These are phyloP conservation scores for Kwoniella shivajii DNA, from an alignment of 1,284 basidiomycete genomes.

Conservation along the genomic window DNA sequence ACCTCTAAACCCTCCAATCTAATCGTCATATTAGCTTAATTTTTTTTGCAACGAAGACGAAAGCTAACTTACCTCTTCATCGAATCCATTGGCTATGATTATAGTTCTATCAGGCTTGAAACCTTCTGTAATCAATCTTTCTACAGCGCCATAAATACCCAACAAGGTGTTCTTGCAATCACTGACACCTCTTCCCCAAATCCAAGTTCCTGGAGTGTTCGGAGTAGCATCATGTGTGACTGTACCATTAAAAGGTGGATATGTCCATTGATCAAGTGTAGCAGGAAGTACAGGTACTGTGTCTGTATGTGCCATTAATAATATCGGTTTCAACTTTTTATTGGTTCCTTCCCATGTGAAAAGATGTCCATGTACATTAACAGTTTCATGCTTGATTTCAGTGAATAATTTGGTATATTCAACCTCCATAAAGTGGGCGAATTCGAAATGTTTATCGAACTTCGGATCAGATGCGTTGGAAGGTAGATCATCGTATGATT, in stretches of 20 bases:
- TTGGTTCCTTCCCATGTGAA: constrained; percentile 57
- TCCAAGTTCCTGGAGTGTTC: constrained; percentile 51
- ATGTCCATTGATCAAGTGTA: constrained; percentile 58
- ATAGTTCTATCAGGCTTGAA: constrained; percentile 57
- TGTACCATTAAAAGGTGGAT: constrained; percentile 58
- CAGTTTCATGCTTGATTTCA: constrained; percentile 49
- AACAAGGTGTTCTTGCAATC: constrained; percentile 58
- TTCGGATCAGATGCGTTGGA: constrained; percentile 43
- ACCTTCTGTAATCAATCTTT: constrained; percentile 56
- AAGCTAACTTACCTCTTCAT: constrained; percentile 56
- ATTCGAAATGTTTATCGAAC: constrained; percentile 49
- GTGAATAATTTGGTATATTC: constrained; percentile 52
- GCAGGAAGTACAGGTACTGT: constrained; percentile 59
- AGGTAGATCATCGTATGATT: constrained; percentile 54
- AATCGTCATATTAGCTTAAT: neutral
- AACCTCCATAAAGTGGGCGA: constrained; percentile 51
- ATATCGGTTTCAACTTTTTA: constrained; percentile 49
- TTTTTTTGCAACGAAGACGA: neutral
- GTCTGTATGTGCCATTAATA: constrained; percentile 58
- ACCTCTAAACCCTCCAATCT: constrained; percentile 52
- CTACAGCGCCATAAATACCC: constrained; percentile 56
- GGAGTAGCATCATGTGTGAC: constrained; percentile 51
- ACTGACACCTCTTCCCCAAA: constrained; percentile 59
- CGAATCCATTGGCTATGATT: constrained; percentile 58
- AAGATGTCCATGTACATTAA: constrained; percentile 55